These are phyloP conservation scores for Talaromyces sp. DNA, from an alignment of 2,329 filamentous ascomycete species.

Conservation along the genomic window DNA sequence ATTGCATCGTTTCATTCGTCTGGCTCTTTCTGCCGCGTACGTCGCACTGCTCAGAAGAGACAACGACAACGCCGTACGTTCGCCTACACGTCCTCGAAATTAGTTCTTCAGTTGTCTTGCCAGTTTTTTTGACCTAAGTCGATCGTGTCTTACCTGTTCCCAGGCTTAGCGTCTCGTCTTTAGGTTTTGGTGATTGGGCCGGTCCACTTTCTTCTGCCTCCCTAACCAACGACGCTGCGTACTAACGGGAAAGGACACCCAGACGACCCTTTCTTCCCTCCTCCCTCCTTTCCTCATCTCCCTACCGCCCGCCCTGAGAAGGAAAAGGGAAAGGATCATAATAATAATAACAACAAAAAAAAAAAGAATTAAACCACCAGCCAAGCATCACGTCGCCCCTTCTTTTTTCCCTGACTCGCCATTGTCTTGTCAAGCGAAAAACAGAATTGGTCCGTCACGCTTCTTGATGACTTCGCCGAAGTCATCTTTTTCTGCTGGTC, in stretches of 20 bases:
- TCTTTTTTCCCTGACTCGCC: neutral
- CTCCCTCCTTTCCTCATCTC: neutral
- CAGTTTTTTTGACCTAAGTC: neutral
- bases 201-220: conserved; percentile 11
- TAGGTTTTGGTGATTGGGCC: neutral
- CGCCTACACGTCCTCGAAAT: neutral
- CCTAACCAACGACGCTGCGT: neutral
- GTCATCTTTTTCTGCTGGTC: conserved; percentile 20
- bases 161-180: conserved; percentile 9
- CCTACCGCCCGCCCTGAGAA: conserved; percentile 1
- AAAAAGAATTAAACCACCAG: neutral
- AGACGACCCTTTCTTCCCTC: conserved; percentile 8
- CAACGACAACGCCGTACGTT: neutral
- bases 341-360: neutral
- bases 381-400: neutral
- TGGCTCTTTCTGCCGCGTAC: neutral
- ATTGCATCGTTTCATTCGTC: neutral
- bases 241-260: neutral
- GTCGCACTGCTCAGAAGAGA: neutral
- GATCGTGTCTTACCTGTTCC: conserved; percentile 5
- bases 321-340: conserved; percentile 8
- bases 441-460: conserved; percentile 1
- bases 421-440: neutral
- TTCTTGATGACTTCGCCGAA: conserved; percentile 15
- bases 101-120: neutral